Conservation (phyloP, 352 stramenopile species). For the Hyaloperonospora brassicae region DNA sequence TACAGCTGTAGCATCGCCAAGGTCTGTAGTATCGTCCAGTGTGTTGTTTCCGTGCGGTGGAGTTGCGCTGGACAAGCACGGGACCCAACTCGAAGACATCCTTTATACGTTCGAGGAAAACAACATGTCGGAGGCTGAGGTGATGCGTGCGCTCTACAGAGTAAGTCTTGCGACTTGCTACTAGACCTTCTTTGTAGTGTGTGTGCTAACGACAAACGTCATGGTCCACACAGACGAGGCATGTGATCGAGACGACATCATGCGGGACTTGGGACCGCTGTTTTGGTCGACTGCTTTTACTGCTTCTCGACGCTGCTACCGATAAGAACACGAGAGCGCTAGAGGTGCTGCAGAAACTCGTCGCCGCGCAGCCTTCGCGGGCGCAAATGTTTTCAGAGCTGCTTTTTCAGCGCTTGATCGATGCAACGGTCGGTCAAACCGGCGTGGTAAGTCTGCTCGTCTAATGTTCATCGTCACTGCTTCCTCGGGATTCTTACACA, state of each 20-base stretch:
- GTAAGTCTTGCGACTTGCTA: conserved; percentile 15
- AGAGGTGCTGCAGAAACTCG: conserved; percentile 44
- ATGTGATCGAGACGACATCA: conserved; percentile 21
- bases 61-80: conserved; percentile 10
- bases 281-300: conserved; percentile 35
- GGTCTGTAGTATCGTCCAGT: conserved; percentile 7
- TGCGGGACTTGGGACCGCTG: conserved; percentile 33
- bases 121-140: conserved; percentile 34
- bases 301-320: conserved; percentile 37
- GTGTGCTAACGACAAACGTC: conserved; percentile 2
- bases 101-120: conserved; percentile 38
- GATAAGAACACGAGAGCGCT: conserved; percentile 43
- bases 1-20: not conserved
- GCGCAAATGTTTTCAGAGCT: conserved; percentile 47
- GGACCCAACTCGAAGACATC: conserved; percentile 32
- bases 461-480: not conserved
- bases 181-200: not conserved
- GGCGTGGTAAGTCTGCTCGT: conserved; percentile 28
- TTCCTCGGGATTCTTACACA: not conserved
- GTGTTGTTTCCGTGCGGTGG: conserved; percentile 4
- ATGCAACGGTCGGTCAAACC: conserved; percentile 31
- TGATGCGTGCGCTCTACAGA: conserved; percentile 40
- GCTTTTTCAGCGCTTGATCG: conserved; percentile 51
- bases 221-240: conserved; percentile 24
- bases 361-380: conserved; percentile 33